phyloP scores from a whole-genome alignment of 345 rosid species.

The Populus davidiana region DNA sequence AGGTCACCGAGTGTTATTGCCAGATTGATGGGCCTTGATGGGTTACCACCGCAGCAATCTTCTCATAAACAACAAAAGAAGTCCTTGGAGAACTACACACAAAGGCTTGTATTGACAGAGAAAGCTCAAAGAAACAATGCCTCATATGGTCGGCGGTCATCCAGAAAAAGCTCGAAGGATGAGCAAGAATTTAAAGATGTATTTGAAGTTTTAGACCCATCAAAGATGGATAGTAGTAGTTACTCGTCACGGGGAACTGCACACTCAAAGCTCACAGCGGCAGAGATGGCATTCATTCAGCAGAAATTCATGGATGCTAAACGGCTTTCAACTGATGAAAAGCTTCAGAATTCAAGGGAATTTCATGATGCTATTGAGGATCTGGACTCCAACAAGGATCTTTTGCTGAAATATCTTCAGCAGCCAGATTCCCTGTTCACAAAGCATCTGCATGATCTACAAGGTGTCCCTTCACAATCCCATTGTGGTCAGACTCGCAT shows the following conservation, averaged over 20 bases:
- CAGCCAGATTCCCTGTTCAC: slow-evolving; percentile 83
- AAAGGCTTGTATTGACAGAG: slow-evolving; percentile 21
- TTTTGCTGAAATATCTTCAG: slow-evolving; percentile 73
- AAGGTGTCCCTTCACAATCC: slow-evolving; percentile 37
- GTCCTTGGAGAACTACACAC: slow-evolving; percentile 33
- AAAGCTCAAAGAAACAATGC: slow-evolving; percentile 39
- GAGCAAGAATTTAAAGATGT: slow-evolving; percentile 95
- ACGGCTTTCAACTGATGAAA: slow-evolving; percentile 67
- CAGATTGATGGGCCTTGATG: slow-evolving; percentile 92
- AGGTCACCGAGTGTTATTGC: slow-evolving; percentile 84
- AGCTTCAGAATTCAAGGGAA: slow-evolving; percentile 70
- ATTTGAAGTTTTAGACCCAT: slow-evolving; percentile 74
- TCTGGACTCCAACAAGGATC: slow-evolving; percentile 76
- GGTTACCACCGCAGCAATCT: slow-evolving; percentile 58
- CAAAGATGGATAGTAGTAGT: slow-evolving; percentile 42
- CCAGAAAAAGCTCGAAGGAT: slow-evolving; percentile 62
- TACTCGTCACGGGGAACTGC: slow-evolving; percentile 31
- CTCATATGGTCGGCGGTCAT: slow-evolving; percentile 46
- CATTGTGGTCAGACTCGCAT: slow-evolving; percentile 40
- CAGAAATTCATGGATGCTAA: slow-evolving; percentile 77
- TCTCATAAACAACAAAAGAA: slow-evolving; percentile 44
- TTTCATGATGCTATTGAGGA: slow-evolving; percentile 73
- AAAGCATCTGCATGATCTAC: slow-evolving; percentile 75
- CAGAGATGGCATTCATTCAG: slow-evolving; percentile 70
- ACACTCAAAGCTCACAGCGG: slow-evolving; percentile 42